Percentiles rank a stretch among this genome's conserved stretches.
Conservation (phyloP, 768 basidiomycete genomes). For the Calocera cornea region DNA sequence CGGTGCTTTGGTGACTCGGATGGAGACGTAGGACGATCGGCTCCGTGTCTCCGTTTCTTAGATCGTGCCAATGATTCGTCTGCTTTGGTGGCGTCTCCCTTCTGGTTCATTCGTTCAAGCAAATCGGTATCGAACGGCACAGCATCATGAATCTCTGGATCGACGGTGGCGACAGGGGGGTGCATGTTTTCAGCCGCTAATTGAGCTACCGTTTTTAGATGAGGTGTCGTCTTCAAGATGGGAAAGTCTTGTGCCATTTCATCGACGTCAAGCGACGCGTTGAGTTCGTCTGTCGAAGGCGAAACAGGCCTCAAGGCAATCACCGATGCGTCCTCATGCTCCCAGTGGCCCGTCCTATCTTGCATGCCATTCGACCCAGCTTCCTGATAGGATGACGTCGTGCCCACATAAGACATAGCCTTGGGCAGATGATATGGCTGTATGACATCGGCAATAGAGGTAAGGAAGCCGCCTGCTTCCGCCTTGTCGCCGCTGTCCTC, state of each 20-base stretch:
- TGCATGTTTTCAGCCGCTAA: not conserved
- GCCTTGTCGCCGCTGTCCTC: conserved; percentile 13
- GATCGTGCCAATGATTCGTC: too few relatives aligned
- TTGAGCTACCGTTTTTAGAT: not conserved
- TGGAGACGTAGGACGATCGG: not conserved
- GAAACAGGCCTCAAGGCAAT: too few relatives aligned
- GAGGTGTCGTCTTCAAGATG: not conserved
- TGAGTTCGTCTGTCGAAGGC: too few relatives aligned
- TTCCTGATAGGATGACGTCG: not conserved
- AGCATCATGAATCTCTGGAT: not conserved
- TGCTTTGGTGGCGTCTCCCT: too few relatives aligned
- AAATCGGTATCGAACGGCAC: not conserved
- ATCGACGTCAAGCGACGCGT: not conserved
- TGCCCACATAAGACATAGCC: not conserved
- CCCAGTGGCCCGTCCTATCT: not conserved
- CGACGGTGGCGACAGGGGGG: not conserved
- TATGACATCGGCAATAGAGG: conserved; percentile 58
- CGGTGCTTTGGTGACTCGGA: not conserved
- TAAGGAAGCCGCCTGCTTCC: conserved; percentile 45
- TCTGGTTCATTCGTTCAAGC: too few relatives aligned
- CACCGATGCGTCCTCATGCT: too few relatives aligned
- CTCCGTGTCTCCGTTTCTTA: too few relatives aligned
- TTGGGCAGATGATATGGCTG: conserved; percentile 58
- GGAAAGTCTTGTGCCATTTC: not conserved
- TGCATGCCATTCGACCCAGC: not conserved